Percentiles rank a stretch among this genome's conserved stretches.
These are phyloP conservation scores for Pythium scleroteichum DNA, from an alignment of 352 stramenopile species.

Conservation along the genomic window DNA sequence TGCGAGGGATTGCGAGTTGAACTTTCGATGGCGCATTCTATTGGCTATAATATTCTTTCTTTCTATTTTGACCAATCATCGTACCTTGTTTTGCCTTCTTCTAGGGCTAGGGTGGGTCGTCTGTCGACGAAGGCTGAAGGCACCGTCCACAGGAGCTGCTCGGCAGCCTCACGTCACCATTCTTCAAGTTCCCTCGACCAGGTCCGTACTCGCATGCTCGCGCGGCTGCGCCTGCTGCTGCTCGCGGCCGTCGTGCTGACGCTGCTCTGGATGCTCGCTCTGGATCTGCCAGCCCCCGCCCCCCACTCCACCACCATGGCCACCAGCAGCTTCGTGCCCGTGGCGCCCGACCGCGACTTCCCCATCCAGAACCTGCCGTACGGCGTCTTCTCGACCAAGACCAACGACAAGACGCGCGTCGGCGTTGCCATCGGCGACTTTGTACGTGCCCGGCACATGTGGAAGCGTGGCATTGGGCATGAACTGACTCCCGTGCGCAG, in stretches of 20 bases:
- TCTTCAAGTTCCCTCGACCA: conserved; percentile 27
- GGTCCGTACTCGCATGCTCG: conserved; percentile 14
- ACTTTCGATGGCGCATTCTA: conserved; percentile 11
- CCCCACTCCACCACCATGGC: conserved; percentile 21
- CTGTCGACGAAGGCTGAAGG: conserved; percentile 29
- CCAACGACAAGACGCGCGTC: conserved; percentile 63
- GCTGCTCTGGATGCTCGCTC: conserved; percentile 18
- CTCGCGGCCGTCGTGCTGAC: conserved; percentile 14
- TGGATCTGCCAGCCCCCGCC: background rate
- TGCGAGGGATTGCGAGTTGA: conserved; percentile 19
- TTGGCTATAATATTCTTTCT: conserved; percentile 5
- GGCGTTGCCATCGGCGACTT: conserved; percentile 84
- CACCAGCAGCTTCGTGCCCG: conserved; percentile 59
- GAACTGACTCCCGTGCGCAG: conserved; percentile 21
- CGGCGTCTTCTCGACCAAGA: conserved; percentile 90
- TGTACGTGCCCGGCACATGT: conserved; percentile 33
- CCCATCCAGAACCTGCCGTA: conserved; percentile 96
- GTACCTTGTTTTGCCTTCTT: background rate
- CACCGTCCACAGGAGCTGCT: background rate
- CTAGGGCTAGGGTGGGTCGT: conserved; percentile 11
- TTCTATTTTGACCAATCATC: conserved; percentile 15
- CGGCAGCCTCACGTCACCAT: conserved; percentile 8
- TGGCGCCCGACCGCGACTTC: conserved; percentile 83
- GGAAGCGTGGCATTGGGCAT: background rate
- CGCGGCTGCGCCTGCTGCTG: background rate